phyloP scores from a whole-genome alignment of 257 asterid species.

The Handroanthus guayacan region DNA sequence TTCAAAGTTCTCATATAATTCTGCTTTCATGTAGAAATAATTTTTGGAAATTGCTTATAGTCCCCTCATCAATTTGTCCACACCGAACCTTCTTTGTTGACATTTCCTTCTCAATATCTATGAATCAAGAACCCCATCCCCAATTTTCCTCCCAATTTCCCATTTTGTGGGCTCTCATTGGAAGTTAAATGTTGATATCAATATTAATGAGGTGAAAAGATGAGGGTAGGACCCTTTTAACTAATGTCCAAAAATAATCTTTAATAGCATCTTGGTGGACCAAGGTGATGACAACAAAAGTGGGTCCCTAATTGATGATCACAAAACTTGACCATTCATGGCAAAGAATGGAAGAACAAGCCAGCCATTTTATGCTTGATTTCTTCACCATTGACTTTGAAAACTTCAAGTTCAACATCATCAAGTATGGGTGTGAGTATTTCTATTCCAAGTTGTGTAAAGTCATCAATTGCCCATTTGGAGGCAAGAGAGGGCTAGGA shows the following conservation, averaged over 20 bases:
- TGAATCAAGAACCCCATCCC: not conserved
- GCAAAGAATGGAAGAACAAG: not conserved
- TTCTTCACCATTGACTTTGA: slow-evolving; percentile 36
- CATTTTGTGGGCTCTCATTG: not conserved
- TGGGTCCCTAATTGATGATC: not conserved
- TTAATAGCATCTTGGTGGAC: slow-evolving; percentile 4
- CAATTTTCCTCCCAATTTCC: not conserved
- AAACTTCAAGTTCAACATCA: slow-evolving; percentile 10
- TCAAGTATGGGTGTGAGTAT: not conserved
- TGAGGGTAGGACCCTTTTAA: slow-evolving; percentile 18
- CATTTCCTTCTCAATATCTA: slow-evolving; percentile 28
- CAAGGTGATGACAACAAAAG: not conserved
- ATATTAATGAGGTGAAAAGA: slow-evolving; percentile 8
- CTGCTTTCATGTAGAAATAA: too few species aligned
- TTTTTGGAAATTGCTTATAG: too few species aligned
- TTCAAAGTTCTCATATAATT: too few species aligned
- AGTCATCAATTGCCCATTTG: too few species aligned
- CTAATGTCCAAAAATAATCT: slow-evolving; percentile 27
- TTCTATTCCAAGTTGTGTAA: too few species aligned
- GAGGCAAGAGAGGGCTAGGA: too few species aligned
- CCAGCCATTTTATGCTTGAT: slow-evolving; percentile 14
- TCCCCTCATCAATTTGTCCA: too few species aligned
- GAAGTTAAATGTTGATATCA: slow-evolving; percentile 30
- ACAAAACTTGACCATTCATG: not conserved
- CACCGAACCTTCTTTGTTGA: not conserved